Percentiles rank a stretch among this genome's conserved stretches.
Conservation (phyloP, 768 basidiomycete genomes). For the Phanerodontia chrysosporium region DNA sequence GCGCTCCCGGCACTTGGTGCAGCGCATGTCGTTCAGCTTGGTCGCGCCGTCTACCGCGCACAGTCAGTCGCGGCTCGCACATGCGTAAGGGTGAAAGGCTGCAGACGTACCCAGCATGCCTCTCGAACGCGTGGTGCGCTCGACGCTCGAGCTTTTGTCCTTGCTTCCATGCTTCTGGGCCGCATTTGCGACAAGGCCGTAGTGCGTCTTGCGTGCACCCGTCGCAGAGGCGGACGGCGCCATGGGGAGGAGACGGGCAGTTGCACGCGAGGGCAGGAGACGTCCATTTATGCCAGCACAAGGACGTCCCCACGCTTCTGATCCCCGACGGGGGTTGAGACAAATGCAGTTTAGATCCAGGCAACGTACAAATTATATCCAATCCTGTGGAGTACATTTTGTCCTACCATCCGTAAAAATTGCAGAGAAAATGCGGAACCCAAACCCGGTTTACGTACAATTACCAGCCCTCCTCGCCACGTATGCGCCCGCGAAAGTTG, state of each 20-base stretch:
- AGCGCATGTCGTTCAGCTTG: not conserved
- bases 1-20: not conserved
- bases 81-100: not conserved
- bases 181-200: not conserved
- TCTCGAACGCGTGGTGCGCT: no score
- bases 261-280: not conserved
- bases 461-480: slow-evolving; percentile 13
- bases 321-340: no score
- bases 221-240: not conserved
- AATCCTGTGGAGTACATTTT: not conserved
- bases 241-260: not conserved
- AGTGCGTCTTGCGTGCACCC: not conserved
- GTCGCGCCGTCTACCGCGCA: no score
- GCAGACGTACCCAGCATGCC: not conserved
- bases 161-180: no score
- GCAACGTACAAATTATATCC: no score
- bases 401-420: not conserved
- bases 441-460: not conserved
- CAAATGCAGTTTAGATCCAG: no score
- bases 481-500: slow-evolving; percentile 53
- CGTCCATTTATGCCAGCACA: not conserved
- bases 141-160: no score
- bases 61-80: not conserved
- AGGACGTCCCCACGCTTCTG: not conserved
- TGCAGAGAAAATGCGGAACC: not conserved